phyloP scores from a whole-genome alignment of 2,329 filamentous ascomycete species.

The Microascus cirrosus region DNA sequence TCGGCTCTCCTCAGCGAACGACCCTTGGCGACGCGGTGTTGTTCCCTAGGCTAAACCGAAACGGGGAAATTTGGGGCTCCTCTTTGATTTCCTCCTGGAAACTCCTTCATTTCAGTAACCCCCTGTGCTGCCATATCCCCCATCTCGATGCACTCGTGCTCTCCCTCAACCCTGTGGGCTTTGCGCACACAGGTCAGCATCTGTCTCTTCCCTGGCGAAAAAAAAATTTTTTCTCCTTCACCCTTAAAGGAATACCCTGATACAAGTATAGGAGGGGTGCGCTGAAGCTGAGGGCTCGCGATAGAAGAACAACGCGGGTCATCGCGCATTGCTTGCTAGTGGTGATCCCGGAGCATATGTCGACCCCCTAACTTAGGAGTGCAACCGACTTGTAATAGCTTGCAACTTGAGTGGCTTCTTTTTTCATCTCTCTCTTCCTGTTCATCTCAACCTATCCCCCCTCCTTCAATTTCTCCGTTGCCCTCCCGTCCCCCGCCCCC shows the following conservation, averaged over 20 bases:
- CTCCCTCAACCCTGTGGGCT: neutral
- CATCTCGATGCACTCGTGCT: neutral
- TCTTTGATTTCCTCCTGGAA: neutral
- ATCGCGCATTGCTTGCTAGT: neutral
- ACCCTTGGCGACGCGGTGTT: conserved; percentile 3
- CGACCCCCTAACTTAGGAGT: neutral
- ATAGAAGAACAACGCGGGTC: neutral
- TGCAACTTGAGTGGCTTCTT: neutral
- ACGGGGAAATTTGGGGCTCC: conserved; percentile 4
- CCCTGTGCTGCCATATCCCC: neutral
- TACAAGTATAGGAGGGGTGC: neutral
- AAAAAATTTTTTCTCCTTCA: neutral
- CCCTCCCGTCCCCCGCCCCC: conserved; percentile 12
- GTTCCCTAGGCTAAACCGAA: conserved; percentile 5
- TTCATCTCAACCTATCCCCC: neutral
- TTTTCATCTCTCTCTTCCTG: neutral
- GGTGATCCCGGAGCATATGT: neutral
- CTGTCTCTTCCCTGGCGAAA: neutral
- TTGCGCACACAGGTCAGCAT: neutral
- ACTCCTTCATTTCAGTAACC: neutral
- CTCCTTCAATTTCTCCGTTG: conserved; percentile 7
- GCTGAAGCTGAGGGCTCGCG: neutral
- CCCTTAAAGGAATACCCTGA: neutral
- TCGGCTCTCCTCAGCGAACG: neutral
- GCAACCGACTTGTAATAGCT: neutral